These are phyloP conservation scores for Biscogniauxia mediterranea DNA, from an alignment of 2,329 filamentous ascomycete genomes.

Conservation along the genomic window DNA sequence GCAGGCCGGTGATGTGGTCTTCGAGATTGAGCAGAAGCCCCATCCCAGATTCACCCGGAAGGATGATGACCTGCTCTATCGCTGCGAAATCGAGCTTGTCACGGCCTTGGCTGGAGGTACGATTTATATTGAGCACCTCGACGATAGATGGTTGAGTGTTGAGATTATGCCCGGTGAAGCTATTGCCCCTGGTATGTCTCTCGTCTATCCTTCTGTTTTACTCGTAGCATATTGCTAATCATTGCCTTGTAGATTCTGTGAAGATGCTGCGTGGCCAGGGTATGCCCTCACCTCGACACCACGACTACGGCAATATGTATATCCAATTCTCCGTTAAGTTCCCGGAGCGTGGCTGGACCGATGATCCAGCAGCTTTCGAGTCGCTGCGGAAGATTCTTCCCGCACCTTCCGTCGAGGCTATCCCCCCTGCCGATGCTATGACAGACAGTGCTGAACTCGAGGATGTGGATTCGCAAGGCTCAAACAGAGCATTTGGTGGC, in stretches of 20 bases:
- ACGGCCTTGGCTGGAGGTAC: constrained; percentile 90
- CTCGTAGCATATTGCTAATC: constrained; percentile 20
- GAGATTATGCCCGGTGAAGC: constrained; percentile 93
- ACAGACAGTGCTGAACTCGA: constrained; percentile 86
- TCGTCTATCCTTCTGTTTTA: not conserved
- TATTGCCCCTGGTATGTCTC: constrained; percentile 77
- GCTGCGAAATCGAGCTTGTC: constrained; percentile 91
- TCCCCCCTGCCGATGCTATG: constrained; percentile 82
- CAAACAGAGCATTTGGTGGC: constrained; percentile 67
- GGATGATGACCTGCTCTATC: constrained; percentile 93
- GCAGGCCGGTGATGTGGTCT: constrained; percentile 92
- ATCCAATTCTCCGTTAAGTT: constrained; percentile 98
- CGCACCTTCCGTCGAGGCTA: constrained; percentile 57
- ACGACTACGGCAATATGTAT: constrained; percentile 94
- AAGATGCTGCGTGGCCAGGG: constrained; percentile 96
- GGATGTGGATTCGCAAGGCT: constrained; percentile 71
- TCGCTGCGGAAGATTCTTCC: constrained; percentile 85
- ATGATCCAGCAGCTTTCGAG: constrained; percentile 68
- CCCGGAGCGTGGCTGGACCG: constrained; percentile 73
- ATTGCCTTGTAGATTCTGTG: constrained; percentile 64
- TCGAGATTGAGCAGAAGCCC: constrained; percentile 99
- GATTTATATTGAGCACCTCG: constrained; percentile 92
- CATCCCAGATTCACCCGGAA: constrained; percentile 92
- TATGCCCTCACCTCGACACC: constrained; percentile 94
- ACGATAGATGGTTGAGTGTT: constrained; percentile 93